A percentile compares a stretch with the other conserved stretches of the same genome.
These are phyloP conservation scores for Oryza longistaminata DNA, from an alignment of 176 grass and related monocot genomes.

Conservation along the genomic window DNA sequence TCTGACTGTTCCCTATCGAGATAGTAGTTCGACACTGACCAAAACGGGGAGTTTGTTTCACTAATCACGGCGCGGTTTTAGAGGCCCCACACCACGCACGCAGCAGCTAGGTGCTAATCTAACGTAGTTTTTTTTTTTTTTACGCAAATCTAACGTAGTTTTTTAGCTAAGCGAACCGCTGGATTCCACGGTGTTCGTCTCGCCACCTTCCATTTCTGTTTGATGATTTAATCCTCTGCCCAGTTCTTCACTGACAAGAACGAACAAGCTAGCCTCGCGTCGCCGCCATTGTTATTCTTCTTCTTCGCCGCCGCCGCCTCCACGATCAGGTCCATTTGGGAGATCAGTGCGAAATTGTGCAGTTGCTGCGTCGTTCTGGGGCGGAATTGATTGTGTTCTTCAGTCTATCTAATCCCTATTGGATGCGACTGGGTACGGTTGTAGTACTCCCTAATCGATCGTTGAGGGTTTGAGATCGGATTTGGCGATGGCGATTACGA, in stretches of 20 bases:
- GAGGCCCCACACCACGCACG: background rate
- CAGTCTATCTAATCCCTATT: background rate
- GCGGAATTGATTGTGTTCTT: background rate
- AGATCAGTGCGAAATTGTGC: background rate
- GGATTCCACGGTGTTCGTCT: background rate
- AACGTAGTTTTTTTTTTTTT: background rate
- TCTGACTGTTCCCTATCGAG: background rate
- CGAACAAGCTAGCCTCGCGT: background rate
- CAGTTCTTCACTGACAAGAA: background rate
- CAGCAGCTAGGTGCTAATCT: slow-evolving; percentile 12
- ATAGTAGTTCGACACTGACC: too few species aligned
- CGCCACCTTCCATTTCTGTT: background rate
- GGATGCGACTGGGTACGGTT: too few species aligned
- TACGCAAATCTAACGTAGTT: background rate
- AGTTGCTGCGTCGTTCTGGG: background rate
- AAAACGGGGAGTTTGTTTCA: background rate
- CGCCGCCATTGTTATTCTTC: background rate
- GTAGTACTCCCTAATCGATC: too few species aligned
- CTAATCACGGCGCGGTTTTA: slow-evolving; percentile 12
- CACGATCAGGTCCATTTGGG: background rate
- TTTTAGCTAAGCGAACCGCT: too few species aligned
- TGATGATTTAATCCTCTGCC: background rate
- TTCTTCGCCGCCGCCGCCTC: background rate
- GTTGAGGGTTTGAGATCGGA: background rate
- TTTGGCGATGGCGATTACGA: slow-evolving; percentile 19